Conservation (phyloP, 129 eudicot species). For the Pseudognaphalium luteoalbum region DNA sequence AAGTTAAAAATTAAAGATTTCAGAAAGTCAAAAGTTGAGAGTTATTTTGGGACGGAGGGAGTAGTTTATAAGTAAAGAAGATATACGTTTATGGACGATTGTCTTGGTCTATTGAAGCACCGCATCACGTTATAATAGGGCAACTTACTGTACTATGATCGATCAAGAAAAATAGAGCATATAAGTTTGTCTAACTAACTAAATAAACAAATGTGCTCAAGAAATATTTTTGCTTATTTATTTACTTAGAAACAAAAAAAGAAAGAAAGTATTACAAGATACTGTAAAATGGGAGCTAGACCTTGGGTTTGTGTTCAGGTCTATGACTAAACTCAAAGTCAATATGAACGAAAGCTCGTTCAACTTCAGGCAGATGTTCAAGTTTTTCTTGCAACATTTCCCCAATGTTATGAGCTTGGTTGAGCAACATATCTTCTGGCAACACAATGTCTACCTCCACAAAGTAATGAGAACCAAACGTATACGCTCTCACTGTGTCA, state of each 20-base stretch:
- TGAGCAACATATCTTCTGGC: constrained; percentile 73
- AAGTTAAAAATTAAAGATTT: too few species aligned
- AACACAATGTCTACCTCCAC: constrained; percentile 92
- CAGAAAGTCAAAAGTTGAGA: too few species aligned
- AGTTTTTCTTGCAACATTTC: constrained; percentile 89
- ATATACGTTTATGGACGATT: too few species aligned
- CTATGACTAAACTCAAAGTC: constrained; percentile 86
- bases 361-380: constrained; percentile 83
- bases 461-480: constrained; percentile 81
- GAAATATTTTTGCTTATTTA: constrained; percentile 8
- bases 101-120: too few species aligned
- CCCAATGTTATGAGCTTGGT: constrained; percentile 88
- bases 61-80: too few species aligned
- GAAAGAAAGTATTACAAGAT: not conserved
- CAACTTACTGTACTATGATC: too few species aligned
- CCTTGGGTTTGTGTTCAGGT: constrained; percentile 74
- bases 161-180: too few species aligned
- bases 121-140: too few species aligned
- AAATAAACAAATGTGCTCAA: not conserved
- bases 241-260: not conserved
- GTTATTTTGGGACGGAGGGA: too few species aligned
- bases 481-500: constrained; percentile 90
- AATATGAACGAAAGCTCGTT: constrained; percentile 87
- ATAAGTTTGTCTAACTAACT: too few species aligned
- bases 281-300: not conserved